Conservation (phyloP, 352 stramenopile genomes). For the Phytophthora foliorum region DNA sequence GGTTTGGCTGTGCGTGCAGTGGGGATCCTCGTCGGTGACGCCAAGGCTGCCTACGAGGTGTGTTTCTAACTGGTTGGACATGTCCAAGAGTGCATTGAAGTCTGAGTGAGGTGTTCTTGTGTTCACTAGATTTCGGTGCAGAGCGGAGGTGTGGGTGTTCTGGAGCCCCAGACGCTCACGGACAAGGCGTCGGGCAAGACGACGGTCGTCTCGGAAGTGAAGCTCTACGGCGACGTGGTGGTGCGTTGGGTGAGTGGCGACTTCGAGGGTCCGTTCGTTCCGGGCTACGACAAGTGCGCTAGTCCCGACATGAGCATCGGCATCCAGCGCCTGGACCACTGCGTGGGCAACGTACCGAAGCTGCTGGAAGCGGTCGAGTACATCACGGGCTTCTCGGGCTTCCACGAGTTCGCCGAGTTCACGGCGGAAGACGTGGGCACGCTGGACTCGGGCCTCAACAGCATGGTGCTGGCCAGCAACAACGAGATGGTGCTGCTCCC, state of each 20-base stretch:
- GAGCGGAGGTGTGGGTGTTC: constrained; percentile 72
- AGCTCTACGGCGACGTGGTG: constrained; percentile 91
- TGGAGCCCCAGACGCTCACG: constrained; percentile 63
- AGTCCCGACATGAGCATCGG: constrained; percentile 70
- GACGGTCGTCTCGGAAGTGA: constrained; percentile 80
- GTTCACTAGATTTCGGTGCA: constrained; percentile 49
- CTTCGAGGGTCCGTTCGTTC: constrained; percentile 79
- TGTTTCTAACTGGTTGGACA: not conserved
- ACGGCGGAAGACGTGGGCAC: constrained; percentile 95
- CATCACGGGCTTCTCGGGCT: constrained; percentile 83
- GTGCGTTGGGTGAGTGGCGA: constrained; percentile 87
- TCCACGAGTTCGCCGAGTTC: constrained; percentile 97
- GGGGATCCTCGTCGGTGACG: constrained; percentile 85
- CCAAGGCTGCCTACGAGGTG: constrained; percentile 77
- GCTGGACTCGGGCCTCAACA: constrained; percentile 95
- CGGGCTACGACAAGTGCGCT: constrained; percentile 76
- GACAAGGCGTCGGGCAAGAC: constrained; percentile 71
- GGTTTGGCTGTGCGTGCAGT: constrained; percentile 83
- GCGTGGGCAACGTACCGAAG: constrained; percentile 93
- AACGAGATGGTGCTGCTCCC: constrained; percentile 95
- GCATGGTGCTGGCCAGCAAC: constrained; percentile 94
- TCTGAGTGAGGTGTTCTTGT: not conserved
- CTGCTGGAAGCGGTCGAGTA: constrained; percentile 88
- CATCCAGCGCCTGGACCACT: constrained; percentile 91
- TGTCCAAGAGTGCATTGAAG: not conserved